A percentile compares a stretch with the other conserved stretches of the same genome.
Conservation (phyloP, 106 monocot genomes). For the Dactylorhiza incarnata region DNA sequence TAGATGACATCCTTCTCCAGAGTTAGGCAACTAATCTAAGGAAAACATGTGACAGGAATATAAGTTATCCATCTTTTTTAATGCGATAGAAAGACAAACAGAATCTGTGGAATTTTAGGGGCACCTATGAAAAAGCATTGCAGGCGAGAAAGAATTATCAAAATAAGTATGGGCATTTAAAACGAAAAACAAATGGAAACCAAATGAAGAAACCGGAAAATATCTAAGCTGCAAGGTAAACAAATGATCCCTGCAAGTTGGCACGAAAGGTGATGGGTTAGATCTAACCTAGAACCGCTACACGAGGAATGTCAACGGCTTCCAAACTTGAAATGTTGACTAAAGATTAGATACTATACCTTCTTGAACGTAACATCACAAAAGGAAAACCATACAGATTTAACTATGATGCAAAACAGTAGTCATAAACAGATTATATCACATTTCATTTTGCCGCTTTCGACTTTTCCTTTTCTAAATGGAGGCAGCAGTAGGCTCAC, state of each 20-base stretch:
- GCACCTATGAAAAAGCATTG: neutral
- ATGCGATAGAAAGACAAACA: neutral
- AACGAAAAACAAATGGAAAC: neutral
- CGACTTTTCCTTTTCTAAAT: no score
- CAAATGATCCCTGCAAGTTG: neutral
- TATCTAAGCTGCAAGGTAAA: neutral
- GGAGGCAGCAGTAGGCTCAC: no score
- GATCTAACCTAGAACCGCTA: neutral
- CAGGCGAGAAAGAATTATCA: neutral
- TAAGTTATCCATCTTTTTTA: neutral
- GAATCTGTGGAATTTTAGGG: neutral
- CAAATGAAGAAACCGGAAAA: neutral
- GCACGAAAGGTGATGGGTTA: neutral
- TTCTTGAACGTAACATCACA: neutral
- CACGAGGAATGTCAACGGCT: neutral
- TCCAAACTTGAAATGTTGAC: neutral
- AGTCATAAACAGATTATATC: no score
- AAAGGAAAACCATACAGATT: no score
- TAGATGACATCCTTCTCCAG: no score
- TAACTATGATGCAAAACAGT: no score
- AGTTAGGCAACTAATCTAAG: no score
- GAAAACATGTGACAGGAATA: no score
- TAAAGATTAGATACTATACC: neutral
- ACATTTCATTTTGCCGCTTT: no score
- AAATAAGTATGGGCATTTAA: neutral